Evolutionary conservation across 2,329 filamentous ascomycete species (phyloP), one percentile per base, ranked within the genome.

Genomic region (Clonostachys chloroleuca): DNA sequence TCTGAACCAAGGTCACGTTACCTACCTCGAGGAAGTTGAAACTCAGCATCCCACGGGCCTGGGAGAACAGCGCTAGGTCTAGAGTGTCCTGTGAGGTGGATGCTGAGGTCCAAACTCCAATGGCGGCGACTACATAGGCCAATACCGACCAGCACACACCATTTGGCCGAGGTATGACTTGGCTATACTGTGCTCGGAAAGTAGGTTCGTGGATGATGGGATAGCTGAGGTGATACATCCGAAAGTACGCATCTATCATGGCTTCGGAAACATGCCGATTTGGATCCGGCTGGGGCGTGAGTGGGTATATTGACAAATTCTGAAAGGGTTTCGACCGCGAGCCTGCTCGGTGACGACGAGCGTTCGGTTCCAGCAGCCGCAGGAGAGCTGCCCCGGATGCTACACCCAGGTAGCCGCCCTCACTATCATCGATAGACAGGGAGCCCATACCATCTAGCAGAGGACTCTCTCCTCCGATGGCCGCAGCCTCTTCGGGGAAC

Each of bases 161-260:
- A n/a, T 56, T 60, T 7, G 63, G 63, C 6, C 63, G 55, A 8
- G 56, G 52, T 16, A 67, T 62, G 8, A 66, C 56, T 42, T 65
- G 62, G 17, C 56, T 58, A 43, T 63, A 59, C 45, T 62, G 56
- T 7, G 60, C 68, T 13, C 72, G 62, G 48, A 76, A 76, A 0
- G 68, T 70, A 4, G 67, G 61, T 45, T 75, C 72, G 45, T 77
- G 70, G 3, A 77, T 53, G 8, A 75, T 63, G 0, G 72, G 74
- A 47, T 74, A 76, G 30, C 64, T 67, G 17, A 66, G 54, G 50
- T 77, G 71, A 51, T 72, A 74, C 16, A 66, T 57, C 2, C 58
- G 53, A 48, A 77, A 76, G 51, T 74, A 74, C 1, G 67, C 62
- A 41, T 68, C 61, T 12, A 71, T 65, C 47, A 70, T 65, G 24